Percentiles rank a stretch among this genome's conserved stretches.
Evolutionary conservation across 805 yeast species (phyloP).

Genomic region (Candida loeiensis): DNA sequence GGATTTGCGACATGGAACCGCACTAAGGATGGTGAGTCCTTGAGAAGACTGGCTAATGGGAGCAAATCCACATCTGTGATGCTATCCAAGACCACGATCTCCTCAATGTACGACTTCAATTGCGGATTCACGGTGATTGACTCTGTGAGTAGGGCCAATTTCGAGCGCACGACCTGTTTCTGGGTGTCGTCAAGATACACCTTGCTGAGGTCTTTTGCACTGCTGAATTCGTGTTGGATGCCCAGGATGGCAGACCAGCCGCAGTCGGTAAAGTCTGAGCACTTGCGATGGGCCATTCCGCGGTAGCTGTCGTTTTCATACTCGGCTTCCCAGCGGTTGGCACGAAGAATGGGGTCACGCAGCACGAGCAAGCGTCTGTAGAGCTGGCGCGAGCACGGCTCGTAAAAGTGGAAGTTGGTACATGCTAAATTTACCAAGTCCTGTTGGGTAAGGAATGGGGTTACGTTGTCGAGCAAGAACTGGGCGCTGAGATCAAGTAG

Average conservation of each 20-base stretch:
- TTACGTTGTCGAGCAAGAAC: constrained; percentile 1
- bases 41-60: constrained; percentile 4
- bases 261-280: constrained; percentile 6
- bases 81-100: constrained; percentile 17
- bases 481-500: constrained; percentile 1
- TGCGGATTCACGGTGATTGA: constrained; percentile 32
- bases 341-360: constrained; percentile 14
- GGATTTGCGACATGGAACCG: constrained; percentile 20
- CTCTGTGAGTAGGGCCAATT: constrained; percentile 40
- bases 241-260: constrained; percentile 8
- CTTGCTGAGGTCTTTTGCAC: constrained; percentile 7
- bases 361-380: constrained; percentile 25
- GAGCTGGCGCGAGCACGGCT: constrained; percentile 28
- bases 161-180: constrained; percentile 25
- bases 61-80: constrained; percentile 16
- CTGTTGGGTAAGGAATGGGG: constrained; percentile 28
- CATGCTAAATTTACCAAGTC: constrained; percentile 28
- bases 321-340: constrained; percentile 16
- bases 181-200: constrained; percentile 18
- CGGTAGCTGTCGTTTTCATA: constrained; percentile 2
- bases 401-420: constrained; percentile 34
- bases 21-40: constrained; percentile 5
- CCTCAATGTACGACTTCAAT: constrained; percentile 29
- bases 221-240: constrained; percentile 6
- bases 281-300: constrained; percentile 3